Evolutionary conservation across 352 stramenopile genomes (phyloP).

Genomic region (Phytophthora agathidicida): DNA sequence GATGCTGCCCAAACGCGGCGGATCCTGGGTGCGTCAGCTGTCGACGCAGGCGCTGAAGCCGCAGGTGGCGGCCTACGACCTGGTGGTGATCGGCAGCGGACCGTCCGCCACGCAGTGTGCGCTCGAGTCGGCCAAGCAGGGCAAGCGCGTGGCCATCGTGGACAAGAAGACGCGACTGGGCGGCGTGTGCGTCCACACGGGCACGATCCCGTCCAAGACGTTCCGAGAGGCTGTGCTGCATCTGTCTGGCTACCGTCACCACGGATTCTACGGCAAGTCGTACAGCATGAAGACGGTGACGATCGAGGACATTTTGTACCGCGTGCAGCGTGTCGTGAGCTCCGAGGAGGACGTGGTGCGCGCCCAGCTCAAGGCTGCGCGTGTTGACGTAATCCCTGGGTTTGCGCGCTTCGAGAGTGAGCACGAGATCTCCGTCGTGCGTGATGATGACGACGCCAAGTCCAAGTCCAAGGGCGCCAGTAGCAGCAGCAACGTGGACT

Average conservation of each 20-base stretch:
- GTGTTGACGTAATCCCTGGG: conserved; percentile 75
- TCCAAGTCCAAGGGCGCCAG: conserved; percentile 8
- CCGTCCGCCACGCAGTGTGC: conserved; percentile 88
- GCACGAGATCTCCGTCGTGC: conserved; percentile 80
- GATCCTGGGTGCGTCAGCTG: no score
- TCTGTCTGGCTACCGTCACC: conserved; percentile 90
- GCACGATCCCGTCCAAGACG: conserved; percentile 89
- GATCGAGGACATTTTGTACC: conserved; percentile 84
- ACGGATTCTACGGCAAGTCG: conserved; percentile 88
- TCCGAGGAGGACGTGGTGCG: conserved; percentile 86
- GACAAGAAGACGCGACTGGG: conserved; percentile 70
- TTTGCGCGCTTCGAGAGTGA: conserved; percentile 76
- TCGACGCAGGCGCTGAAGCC: conserved; percentile 35
- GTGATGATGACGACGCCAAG: conserved; percentile 29
- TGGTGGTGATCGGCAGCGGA: conserved; percentile 89
- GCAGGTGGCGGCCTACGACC: conserved; percentile 69
- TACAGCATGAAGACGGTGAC: conserved; percentile 86
- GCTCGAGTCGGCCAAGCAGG: conserved; percentile 84
- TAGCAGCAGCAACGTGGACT: conserved; percentile 27
- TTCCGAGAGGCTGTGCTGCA: conserved; percentile 92
- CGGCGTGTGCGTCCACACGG: conserved; percentile 86
- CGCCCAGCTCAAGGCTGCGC: conserved; percentile 76
- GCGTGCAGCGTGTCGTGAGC: conserved; percentile 78
- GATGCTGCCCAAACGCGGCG: background rate
- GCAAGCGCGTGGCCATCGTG: conserved; percentile 80